Evolutionary conservation across 2,329 filamentous ascomycete genomes (phyloP), one percentile per base, ranked within the genome.

Genomic region (Fusarium sp.): DNA sequence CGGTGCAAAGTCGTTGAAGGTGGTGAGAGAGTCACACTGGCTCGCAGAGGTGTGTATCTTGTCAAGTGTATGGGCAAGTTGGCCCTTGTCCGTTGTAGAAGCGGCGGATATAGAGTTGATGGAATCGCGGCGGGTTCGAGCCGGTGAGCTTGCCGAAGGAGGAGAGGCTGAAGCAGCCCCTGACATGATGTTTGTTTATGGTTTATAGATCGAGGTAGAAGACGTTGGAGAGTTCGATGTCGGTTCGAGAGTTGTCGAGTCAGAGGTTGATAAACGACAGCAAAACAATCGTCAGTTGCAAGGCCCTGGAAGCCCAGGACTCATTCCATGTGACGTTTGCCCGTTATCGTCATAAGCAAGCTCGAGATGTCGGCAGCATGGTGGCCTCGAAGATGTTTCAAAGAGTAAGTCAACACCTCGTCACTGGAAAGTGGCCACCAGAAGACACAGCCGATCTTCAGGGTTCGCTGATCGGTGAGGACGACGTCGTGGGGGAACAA

Each of bases 41-140:
- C 94, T 97, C n/a, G 95, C 95, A 7, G 94, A 92, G 60, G 88
- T 95, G 82, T 98, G 96, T 75, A 98, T 98, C 78, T 94, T 92
- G 83, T 97, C 93, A 70, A 98, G 90, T 20, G 93, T 90, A 71
- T 94, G 90, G 37, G 93, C 91, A 40, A 96, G 87, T 66, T 94
- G 92, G 72, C 95, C 93, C 80, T 90, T 93, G 81, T 95, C 93
- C 69, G 82, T 72, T 35, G 79, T 78, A 37, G 82, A 83, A 38
- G 73, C 79, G 6, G 81, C 82, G n/a, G 85, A 84, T 66, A 85
- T 80, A 9, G 86, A 85, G 69, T 80, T 80, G 69, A 84, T 78
- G 33, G 84, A 85, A 68, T 82, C 81, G 65, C 84, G 82, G 20
- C 84, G 82, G 66, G 77, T 79, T 71, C 81, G 80, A 45, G 80